Evolutionary conservation across 2,329 filamentous ascomycete species (phyloP).

Genomic region (Cadophora luteo-olivacea): DNA sequence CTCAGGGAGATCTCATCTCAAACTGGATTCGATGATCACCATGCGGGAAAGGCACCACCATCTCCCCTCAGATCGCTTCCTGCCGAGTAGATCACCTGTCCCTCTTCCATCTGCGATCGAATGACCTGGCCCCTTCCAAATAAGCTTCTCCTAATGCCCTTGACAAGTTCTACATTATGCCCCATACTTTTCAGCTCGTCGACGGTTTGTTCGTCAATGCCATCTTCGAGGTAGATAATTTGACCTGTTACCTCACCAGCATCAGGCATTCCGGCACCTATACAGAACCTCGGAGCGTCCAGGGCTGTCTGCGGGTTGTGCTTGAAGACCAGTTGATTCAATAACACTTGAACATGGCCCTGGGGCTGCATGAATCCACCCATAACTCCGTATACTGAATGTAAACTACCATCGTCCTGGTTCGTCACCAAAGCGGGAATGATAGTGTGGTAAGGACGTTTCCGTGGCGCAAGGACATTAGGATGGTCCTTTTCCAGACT

Average conservation of each 20-base stretch:
- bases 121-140: conserved; percentile 17
- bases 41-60: conserved; percentile 14
- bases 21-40: too few relatives aligned
- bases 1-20: too few relatives aligned
- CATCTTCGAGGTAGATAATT: conserved; percentile 17
- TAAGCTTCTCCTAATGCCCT: conserved; percentile 12
- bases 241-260: conserved; percentile 1
- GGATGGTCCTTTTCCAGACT: conserved; percentile 73
- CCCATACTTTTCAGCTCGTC: conserved; percentile 17
- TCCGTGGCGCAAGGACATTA: conserved; percentile 71
- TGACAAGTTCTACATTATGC: conserved; percentile 15
- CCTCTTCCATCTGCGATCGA: conserved; percentile 7
- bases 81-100: conserved; percentile 17
- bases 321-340: conserved; percentile 86
- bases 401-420: conserved; percentile 71
- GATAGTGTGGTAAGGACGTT: conserved; percentile 93
- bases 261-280: conserved; percentile 60
- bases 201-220: neutral
- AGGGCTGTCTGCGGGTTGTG: conserved; percentile 85
- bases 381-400: conserved; percentile 95
- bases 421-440: conserved; percentile 92
- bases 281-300: conserved; percentile 86
- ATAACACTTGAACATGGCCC: conserved; percentile 89
- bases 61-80: conserved; percentile 20
- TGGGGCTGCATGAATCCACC: conserved; percentile 98